Evolutionary conservation across 192 early-diverging fungal species (phyloP), one percentile per base, ranked within the genome.

Genomic region (Coemansia sp.): DNA sequence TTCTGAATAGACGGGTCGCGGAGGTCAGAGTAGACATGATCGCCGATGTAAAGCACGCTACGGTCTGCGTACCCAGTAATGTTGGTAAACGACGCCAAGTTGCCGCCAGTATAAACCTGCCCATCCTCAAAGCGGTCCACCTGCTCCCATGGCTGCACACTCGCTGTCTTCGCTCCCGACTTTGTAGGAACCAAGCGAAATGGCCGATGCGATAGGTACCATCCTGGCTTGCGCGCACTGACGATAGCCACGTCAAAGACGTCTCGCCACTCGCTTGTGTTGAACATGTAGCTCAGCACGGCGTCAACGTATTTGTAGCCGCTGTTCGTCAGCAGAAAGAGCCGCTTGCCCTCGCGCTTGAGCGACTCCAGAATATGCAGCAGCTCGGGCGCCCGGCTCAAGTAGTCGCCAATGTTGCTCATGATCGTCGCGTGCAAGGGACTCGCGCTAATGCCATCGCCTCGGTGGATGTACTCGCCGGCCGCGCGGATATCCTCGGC

Each of bases 221-320:
- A 89, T 15, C 80, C 68, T 1, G 88, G 88, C 59, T 89, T 89
- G 24, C 85, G 73, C 0, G 88, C 79, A 17, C 79, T 76, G 10
- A 87, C 88, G 24, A 87, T 83, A 8, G 86, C 86, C 71, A 81
- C 82, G 56, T 89, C 88, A 76, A 89, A 89, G 32, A 87, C 58
- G 60, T 87, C 88, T 4, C 78, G 70, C 88, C 88, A 89, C 10
- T 84, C 65, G 0, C 49, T 32, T 11, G 77, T 78, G 20, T 69
- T 63, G 24, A 86, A 86, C 58, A 89, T 64, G 43, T 86, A 77
- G 19, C 59, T 65, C 58, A 89, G 69, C 3, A 86, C 88, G 2
- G 60, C 66, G 61, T 84, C 62, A 7, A 84, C 72, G 51, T 86
- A 89, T 9, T 82, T 68, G 45, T 82, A 87, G 32, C 86, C 79